A percentile compares a stretch with the other conserved stretches of the same genome.
phyloP scores from a whole-genome alignment of 2,329 filamentous ascomycete genomes.

The Fusarium phyllophilum region DNA sequence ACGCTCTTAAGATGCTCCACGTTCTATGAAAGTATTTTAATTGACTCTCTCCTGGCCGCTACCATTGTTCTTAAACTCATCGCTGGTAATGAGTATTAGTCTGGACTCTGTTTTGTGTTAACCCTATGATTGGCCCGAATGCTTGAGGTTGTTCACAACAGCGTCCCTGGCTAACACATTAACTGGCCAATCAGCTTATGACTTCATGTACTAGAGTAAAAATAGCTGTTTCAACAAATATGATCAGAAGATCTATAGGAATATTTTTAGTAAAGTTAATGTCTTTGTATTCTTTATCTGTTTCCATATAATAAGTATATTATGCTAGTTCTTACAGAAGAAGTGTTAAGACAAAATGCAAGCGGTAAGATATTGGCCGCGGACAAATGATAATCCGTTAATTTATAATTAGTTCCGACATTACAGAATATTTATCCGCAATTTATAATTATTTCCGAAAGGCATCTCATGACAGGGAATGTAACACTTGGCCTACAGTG shows the following conservation, averaged over 20 bases:
- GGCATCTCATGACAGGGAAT: neutral
- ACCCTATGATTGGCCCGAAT: neutral
- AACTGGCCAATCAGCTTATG: neutral
- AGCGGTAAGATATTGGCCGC: too few relatives aligned
- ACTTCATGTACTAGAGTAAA: neutral
- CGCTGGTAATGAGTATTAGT: accelerated
- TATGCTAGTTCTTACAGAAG: too few relatives aligned
- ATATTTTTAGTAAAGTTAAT: accelerated
- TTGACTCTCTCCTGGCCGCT: accelerated
- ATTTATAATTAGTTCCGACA: neutral
- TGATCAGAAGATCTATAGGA: accelerated
- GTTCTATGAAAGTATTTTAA: accelerated
- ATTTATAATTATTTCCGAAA: too few relatives aligned
- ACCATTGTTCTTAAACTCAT: accelerated
- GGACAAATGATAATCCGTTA: neutral
- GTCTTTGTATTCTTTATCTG: too few relatives aligned
- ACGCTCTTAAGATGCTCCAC: neutral
- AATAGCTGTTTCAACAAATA: too few relatives aligned
- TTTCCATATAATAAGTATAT: too few relatives aligned
- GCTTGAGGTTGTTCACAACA: too few relatives aligned
- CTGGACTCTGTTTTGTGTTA: accelerated
- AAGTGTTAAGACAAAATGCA: too few relatives aligned
- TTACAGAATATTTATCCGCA: neutral
- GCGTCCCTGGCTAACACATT: too few relatives aligned
- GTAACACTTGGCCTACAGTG: accelerated